phyloP scores from a whole-genome alignment of 108 stramenopile species.

The Bacterosira constricta region DNA sequence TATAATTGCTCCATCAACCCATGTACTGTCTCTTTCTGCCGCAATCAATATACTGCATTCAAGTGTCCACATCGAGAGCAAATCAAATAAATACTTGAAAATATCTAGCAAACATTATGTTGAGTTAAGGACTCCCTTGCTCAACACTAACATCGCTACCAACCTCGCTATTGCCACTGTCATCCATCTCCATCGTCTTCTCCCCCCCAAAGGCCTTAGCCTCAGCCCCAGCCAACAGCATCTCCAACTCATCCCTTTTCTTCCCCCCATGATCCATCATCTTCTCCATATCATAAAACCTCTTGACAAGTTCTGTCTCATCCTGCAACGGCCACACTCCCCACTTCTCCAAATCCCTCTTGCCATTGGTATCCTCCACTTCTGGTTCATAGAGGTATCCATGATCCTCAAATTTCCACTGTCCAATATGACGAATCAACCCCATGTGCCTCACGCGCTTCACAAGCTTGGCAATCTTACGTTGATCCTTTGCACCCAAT shows the following conservation, averaged over 20 bases:
- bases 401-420: constrained; percentile 75
- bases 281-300: constrained; percentile 30
- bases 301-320: constrained; percentile 23
- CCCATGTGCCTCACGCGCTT: constrained; percentile 81
- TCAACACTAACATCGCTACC: too few species aligned
- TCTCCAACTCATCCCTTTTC: constrained; percentile 5
- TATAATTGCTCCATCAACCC: too few species aligned
- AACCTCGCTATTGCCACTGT: too few species aligned
- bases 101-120: too few species aligned
- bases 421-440: constrained; percentile 76
- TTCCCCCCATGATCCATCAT: constrained; percentile 28
- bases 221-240: neutral
- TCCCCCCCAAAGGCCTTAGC: too few species aligned
- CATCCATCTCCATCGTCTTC: too few species aligned
- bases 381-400: constrained; percentile 67
- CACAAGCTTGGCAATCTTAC: constrained; percentile 78
- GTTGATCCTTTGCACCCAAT: constrained; percentile 84
- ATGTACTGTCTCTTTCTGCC: too few species aligned
- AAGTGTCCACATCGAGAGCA: too few species aligned
- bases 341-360: constrained; percentile 52
- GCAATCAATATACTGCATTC: too few species aligned
- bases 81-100: too few species aligned
- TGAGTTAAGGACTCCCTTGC: too few species aligned
- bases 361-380: constrained; percentile 48
- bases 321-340: constrained; percentile 41